Evolutionary conservation across 208 protist species (phyloP), one percentile per base, ranked within the genome.

Genomic region (Naegleria lovaniensis): DNA sequence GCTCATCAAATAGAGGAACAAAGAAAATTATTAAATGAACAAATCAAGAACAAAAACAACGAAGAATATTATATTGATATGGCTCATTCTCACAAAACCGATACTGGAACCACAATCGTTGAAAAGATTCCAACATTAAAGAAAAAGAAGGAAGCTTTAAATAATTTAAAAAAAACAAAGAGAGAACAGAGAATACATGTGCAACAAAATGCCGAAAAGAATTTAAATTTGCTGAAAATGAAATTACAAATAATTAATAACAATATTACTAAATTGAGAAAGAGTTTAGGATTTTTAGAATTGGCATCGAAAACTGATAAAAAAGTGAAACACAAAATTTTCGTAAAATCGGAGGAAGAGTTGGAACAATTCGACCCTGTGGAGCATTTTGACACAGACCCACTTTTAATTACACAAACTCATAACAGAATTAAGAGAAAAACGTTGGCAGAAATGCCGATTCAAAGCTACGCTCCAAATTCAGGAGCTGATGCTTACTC

Each of bases 51-150:
- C 36, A 51, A 58, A 38, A 88, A 88, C 38, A 16, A 36, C 5
- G 84, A 88, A 58, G 84, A 88, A 58, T 88, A 88, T 43, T 58
- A n/a, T 38, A 29, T 33, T 39, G 84, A 88, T 29, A 88, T 88
- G 84, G 41, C 13, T 38, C 19, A 39, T 58, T 6, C 84, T 25
- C 5, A 52, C 2, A 51, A 58, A 29, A 87, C 83, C 0, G n/a
- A 58, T 9, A 38, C 39, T 22, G 84, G 84, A 51, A 88, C 39
- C 51, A 58, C 41, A 0, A 36, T 88, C 36, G 33, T 88, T 59
- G 84, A 88, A 19, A 88, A 88, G 41, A 39, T 88, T 33, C 41
- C 84, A 58, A 38, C 39, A 39, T 16, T 13, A 36, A 38, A 87
- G 40, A 25, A 51, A 39, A 38, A 51, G 29, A 51, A 40, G 33